These are phyloP conservation scores for Nicotiana tabacum DNA, from an alignment of 257 asterid species.

Conservation along the genomic window DNA sequence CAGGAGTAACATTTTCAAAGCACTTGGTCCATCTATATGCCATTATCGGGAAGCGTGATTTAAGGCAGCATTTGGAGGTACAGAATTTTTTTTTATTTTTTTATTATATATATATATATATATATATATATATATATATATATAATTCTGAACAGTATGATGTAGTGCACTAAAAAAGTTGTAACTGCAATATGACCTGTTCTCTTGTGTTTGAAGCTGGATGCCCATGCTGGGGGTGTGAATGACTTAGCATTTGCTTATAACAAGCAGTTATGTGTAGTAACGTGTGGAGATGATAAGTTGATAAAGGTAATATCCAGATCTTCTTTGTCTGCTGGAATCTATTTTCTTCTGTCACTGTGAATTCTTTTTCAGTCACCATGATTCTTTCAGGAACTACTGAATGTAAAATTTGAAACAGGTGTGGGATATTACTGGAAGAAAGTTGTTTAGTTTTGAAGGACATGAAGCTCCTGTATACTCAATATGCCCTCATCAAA, in stretches of 20 bases:
- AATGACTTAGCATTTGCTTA: conserved; percentile 92
- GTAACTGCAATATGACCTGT: conserved; percentile 14
- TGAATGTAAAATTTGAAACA: conserved; percentile 42
- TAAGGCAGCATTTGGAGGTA: conserved; percentile 93
- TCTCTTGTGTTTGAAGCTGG: conserved; percentile 54
- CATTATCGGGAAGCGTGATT: conserved; percentile 71
- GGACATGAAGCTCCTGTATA: conserved; percentile 98
- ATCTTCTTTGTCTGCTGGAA: neutral
- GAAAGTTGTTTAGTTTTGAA: conserved; percentile 82
- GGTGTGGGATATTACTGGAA: conserved; percentile 97
- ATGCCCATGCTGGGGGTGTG: conserved; percentile 90
- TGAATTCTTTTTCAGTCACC: neutral
- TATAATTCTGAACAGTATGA: too few species aligned
- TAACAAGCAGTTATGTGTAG: conserved; percentile 82
- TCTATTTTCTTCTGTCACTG: too few species aligned
- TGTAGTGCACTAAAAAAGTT: too few species aligned
- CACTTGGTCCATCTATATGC: conserved; percentile 88
- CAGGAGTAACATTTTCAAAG: conserved; percentile 95
- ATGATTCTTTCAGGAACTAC: conserved; percentile 1
- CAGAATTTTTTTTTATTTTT: neutral
- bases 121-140: too few species aligned
- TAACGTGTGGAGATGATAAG: conserved; percentile 97
- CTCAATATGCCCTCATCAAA: conserved; percentile 95
- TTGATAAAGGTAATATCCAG: conserved; percentile 57
- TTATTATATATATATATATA: neutral